phyloP scores from a whole-genome alignment of 129 eudicot genomes.

The Heracleum sosnowskyi region DNA sequence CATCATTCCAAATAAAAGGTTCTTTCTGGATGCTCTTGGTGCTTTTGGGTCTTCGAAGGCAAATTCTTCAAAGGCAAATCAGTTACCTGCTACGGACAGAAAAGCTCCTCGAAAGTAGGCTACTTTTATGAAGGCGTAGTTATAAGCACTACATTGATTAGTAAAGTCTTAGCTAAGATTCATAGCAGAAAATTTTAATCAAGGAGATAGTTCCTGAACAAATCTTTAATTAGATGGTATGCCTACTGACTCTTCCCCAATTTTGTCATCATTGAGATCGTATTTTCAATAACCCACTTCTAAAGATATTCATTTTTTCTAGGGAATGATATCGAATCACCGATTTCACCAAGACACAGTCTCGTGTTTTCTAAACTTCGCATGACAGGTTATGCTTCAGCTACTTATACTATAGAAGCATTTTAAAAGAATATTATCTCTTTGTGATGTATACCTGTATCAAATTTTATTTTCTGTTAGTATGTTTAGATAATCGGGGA shows the following conservation, averaged over 20 bases:
- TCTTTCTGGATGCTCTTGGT: slow-evolving; percentile 80
- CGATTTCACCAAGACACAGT: not conserved
- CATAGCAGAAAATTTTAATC: not conserved
- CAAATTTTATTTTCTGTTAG: not conserved
- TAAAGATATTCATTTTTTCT: not conserved
- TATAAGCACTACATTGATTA: not conserved
- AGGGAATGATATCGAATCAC: not conserved
- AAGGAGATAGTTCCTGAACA: not conserved
- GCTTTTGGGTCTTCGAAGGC: slow-evolving; percentile 48
- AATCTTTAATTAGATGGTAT: not conserved
- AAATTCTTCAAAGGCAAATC: slow-evolving; percentile 21
- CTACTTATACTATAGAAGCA: not conserved
- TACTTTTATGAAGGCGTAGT: slow-evolving; percentile 6
- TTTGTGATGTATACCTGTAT: not conserved
- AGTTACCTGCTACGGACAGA: slow-evolving; percentile 10
- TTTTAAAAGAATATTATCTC: not conserved
- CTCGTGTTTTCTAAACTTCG: not conserved
- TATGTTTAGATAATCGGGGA: not conserved
- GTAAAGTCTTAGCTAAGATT: not conserved
- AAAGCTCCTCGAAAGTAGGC: slow-evolving; percentile 2
- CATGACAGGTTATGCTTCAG: not conserved
- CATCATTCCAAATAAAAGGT: slow-evolving; percentile 64
- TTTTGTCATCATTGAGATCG: not conserved
- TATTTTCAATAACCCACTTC: not conserved
- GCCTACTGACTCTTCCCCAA: not conserved